Percentiles rank a stretch among this genome's conserved stretches.
phyloP scores from a whole-genome alignment of 139 green algal genomes.

The Limnomonas spitsbergensis region DNA sequence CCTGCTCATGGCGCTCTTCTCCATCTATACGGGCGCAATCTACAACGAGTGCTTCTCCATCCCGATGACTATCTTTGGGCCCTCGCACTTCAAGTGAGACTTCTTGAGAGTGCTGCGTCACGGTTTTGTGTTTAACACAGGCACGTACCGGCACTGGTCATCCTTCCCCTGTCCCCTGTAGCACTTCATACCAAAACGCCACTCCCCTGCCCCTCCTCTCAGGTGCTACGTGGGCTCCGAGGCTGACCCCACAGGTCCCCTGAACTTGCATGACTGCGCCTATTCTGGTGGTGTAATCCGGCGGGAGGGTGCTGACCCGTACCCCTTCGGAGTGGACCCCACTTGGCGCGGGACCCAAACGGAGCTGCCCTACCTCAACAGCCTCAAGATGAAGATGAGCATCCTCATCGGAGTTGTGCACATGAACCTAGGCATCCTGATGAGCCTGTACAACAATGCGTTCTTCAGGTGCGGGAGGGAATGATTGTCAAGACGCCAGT shows the following conservation, averaged over 20 bases:
- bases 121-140: too few species aligned
- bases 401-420: slow-evolving; percentile 91
- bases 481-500: too few species aligned
- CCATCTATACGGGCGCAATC: slow-evolving; percentile 89
- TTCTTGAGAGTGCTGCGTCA: too few species aligned
- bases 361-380: slow-evolving; percentile 93
- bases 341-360: slow-evolving; percentile 92
- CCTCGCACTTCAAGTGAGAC: slow-evolving; percentile 24
- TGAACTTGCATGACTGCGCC: not conserved
- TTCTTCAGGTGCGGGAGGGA: slow-evolving; percentile 61
- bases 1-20: slow-evolving; percentile 95
- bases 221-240: not conserved
- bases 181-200: not conserved
- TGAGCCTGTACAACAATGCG: slow-evolving; percentile 84
- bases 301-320: not conserved
- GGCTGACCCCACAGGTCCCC: not conserved
- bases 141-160: not conserved
- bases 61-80: slow-evolving; percentile 81
- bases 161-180: not conserved
- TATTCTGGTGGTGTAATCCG: not conserved
- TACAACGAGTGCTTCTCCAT: slow-evolving; percentile 99
- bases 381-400: slow-evolving; percentile 98
- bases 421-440: slow-evolving; percentile 92
- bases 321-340: slow-evolving; percentile 84
- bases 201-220: too few species aligned